Evolutionary conservation across 805 yeast genomes (phyloP).

Genomic region (Candida yuanshanica): DNA sequence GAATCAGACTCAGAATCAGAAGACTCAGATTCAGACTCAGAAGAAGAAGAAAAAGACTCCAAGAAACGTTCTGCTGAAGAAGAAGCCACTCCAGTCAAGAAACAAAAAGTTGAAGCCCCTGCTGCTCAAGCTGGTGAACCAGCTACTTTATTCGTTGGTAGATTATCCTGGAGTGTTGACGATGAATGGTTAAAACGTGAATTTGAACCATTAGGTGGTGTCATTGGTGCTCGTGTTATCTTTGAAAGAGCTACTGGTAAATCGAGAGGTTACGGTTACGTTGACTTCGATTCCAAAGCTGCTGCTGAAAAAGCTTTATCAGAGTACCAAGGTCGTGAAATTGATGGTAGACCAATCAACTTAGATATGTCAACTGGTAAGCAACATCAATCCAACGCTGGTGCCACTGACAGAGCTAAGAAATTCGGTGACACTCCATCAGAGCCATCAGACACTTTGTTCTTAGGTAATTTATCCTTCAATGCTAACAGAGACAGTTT

Average conservation of each 20-base stretch:
- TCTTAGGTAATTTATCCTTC: slow-evolving; percentile 94
- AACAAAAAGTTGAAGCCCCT: slow-evolving; percentile 32
- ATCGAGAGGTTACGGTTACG: slow-evolving; percentile 97
- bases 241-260: slow-evolving; percentile 88
- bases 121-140: slow-evolving; percentile 49
- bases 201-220: slow-evolving; percentile 81
- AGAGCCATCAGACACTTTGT: slow-evolving; percentile 91
- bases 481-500: slow-evolving; percentile 77
- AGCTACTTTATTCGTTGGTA: slow-evolving; percentile 91
- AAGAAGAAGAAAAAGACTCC: slow-evolving; percentile 24
- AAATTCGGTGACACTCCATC: slow-evolving; percentile 88
- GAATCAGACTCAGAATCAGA: slow-evolving; percentile 24
- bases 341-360: slow-evolving; percentile 95
- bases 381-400: slow-evolving; percentile 53
- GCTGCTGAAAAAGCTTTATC: slow-evolving; percentile 82
- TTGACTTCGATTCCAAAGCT: slow-evolving; percentile 76
- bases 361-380: slow-evolving; percentile 86
- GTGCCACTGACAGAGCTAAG: slow-evolving; percentile 72
- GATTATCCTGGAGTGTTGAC: slow-evolving; percentile 95
- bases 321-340: slow-evolving; percentile 86
- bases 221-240: slow-evolving; percentile 84
- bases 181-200: slow-evolving; percentile 89
- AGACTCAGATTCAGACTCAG: slow-evolving; percentile 12
- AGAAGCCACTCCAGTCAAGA: slow-evolving; percentile 28
- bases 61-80: slow-evolving; percentile 34